Evolutionary conservation across 345 rosid species (phyloP).

Genomic region (Eucalyptus fibrosa): DNA sequence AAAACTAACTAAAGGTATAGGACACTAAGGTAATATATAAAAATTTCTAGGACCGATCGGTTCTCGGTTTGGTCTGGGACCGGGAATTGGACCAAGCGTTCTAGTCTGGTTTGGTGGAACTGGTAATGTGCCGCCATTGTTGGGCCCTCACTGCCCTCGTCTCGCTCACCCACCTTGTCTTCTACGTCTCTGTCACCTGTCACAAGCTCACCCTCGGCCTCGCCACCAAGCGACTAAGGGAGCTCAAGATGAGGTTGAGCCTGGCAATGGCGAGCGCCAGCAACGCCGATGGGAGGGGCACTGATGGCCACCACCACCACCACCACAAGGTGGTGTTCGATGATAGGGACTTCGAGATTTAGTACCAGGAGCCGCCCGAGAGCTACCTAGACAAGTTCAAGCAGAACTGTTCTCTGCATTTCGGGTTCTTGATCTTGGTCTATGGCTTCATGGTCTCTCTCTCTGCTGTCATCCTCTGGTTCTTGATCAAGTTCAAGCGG

Average conservation of each 20-base stretch:
- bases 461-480: conserved; percentile 74
- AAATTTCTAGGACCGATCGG: too few relatives aligned
- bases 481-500: conserved; percentile 72
- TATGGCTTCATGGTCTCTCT: conserved; percentile 74
- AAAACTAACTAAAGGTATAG: background rate
- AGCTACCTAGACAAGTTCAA: conserved; percentile 86
- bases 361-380: conserved; percentile 91
- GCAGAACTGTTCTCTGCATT: conserved; percentile 87
- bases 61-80: fast-evolving
- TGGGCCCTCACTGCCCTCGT: conserved; percentile 72
- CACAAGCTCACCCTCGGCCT: conserved; percentile 89
- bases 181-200: conserved; percentile 84
- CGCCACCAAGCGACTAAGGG: conserved; percentile 80
- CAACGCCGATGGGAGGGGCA: background rate
- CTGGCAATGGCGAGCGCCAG: background rate
- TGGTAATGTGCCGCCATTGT: conserved; percentile 50
- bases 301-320: too few relatives aligned
- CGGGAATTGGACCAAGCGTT: fast-evolving
- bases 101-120: too few relatives aligned
- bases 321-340: background rate
- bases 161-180: conserved; percentile 71
- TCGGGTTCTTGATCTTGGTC: conserved; percentile 78
- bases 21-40: background rate
- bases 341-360: conserved; percentile 61
- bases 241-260: conserved; percentile 43